phyloP scores from a whole-genome alignment of 179 eudicot genomes.

The Dionaea muscipula region DNA sequence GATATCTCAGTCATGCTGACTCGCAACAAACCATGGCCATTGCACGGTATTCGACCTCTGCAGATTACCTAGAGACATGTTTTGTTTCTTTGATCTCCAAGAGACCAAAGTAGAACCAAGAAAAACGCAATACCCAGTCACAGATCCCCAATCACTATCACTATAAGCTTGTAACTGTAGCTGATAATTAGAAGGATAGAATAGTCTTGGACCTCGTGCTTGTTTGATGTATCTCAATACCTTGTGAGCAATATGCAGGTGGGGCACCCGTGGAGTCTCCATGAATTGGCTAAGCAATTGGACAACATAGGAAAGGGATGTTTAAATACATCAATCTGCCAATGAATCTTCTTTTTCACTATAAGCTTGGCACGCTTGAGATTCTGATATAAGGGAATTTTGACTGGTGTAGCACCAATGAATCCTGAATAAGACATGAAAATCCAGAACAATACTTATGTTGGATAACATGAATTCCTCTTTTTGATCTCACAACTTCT shows the following conservation, averaged over 20 bases:
- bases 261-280: background rate
- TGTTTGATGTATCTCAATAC: background rate
- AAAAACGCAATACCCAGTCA: slow-evolving; percentile 1
- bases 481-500: background rate
- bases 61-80: background rate
- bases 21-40: slow-evolving; percentile 1
- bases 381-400: background rate
- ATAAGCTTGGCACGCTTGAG: background rate
- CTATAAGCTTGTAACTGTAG: background rate
- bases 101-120: slow-evolving; percentile 3
- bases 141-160: slow-evolving; percentile 5
- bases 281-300: slow-evolving; percentile 7
- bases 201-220: background rate
- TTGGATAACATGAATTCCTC: background rate
- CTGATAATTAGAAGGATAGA: background rate
- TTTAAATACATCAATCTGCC: background rate
- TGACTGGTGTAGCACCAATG: background rate
- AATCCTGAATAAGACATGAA: background rate
- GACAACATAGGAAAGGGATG: background rate
- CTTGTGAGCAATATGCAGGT: background rate
- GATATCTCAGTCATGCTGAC: background rate
- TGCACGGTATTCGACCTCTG: slow-evolving; percentile 4
- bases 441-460: background rate
- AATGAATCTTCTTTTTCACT: background rate
- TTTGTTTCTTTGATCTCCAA: slow-evolving; percentile 6